phyloP scores from a whole-genome alignment of 148 eudicot genomes.

The Chenopodium album region DNA sequence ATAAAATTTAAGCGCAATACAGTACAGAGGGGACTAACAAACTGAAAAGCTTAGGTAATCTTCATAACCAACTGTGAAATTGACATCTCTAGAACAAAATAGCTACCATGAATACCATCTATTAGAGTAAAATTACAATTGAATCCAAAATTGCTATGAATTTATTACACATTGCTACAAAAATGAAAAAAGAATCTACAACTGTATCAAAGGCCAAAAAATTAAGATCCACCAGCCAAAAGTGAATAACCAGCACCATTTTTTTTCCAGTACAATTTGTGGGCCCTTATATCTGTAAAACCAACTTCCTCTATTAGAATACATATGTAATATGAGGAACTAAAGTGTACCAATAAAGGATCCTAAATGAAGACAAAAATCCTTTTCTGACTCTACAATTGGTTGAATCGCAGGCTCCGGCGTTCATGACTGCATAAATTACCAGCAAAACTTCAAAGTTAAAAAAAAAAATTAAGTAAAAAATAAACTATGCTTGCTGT shows the following conservation, averaged over 20 bases:
- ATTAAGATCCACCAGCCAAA: constrained; percentile 21
- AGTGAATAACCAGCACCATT: constrained; percentile 21
- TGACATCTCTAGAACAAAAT: neutral
- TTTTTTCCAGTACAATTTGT: constrained; percentile 30
- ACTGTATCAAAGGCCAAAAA: constrained; percentile 24
- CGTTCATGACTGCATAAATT: constrained; percentile 22
- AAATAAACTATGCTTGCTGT: constrained; percentile 1
- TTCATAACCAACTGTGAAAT: neutral
- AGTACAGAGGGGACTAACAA: neutral
- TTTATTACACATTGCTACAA: constrained; percentile 33
- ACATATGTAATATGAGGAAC: constrained; percentile 25
- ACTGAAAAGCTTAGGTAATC: neutral
- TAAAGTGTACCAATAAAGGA: constrained; percentile 17
- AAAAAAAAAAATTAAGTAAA: neutral
- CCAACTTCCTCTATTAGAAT: constrained; percentile 15
- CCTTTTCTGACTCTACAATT: constrained; percentile 41
- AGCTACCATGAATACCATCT: neutral
- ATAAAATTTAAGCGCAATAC: neutral
- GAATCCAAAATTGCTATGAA: constrained; percentile 31
- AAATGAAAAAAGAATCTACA: constrained; percentile 32
- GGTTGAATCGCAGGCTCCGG: constrained; percentile 25
- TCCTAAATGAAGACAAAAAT: constrained; percentile 48
- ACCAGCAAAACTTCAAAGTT: constrained; percentile 10
- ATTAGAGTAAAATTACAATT: constrained; percentile 21
- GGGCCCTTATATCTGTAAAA: constrained; percentile 11